Percentiles rank a stretch among this genome's conserved stretches.
Conservation (phyloP, 73 alveolate species). For the Tetrahymena malaccensis region DNA sequence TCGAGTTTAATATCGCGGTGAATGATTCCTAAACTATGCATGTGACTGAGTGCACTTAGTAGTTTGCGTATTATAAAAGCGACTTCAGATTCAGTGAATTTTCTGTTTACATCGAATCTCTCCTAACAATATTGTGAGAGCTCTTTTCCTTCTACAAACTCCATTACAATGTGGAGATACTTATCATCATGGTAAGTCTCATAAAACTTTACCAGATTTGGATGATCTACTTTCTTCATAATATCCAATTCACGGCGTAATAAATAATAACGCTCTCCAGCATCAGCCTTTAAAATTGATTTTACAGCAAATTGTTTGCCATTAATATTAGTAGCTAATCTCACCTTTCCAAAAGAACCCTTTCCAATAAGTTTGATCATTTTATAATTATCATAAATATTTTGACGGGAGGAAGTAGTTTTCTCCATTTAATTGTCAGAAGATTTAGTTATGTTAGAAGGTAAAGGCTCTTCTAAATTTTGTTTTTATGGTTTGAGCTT, state of each 20-base stretch:
- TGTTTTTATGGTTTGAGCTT: neutral
- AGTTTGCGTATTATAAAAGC: constrained; percentile 78
- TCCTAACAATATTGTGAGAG: constrained; percentile 72
- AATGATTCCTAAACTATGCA: constrained; percentile 66
- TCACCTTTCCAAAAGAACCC: constrained; percentile 87
- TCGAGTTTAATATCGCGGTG: constrained; percentile 92
- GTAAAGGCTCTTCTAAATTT: neutral
- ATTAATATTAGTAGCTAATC: constrained; percentile 58
- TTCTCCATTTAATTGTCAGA: neutral
- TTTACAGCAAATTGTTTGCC: constrained; percentile 66
- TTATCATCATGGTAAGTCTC: constrained; percentile 83
- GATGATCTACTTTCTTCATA: constrained; percentile 79
- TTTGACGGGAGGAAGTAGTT: neutral
- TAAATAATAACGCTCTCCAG: constrained; percentile 34
- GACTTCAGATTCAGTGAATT: constrained; percentile 78
- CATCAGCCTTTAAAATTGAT: constrained; percentile 54
- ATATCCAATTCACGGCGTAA: constrained; percentile 74
- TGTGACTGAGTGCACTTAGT: constrained; percentile 61
- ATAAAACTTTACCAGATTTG: constrained; percentile 82
- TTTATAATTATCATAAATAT: constrained; percentile 41
- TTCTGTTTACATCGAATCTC: constrained; percentile 62
- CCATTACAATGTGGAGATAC: constrained; percentile 85
- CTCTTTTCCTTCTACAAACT: constrained; percentile 78
- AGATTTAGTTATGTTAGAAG: neutral
- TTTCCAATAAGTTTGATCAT: constrained; percentile 70